Percentiles rank a stretch among this genome's conserved stretches.
Conservation (phyloP, 2,329 filamentous ascomycete genomes). For the Alternaria ventricosa region DNA sequence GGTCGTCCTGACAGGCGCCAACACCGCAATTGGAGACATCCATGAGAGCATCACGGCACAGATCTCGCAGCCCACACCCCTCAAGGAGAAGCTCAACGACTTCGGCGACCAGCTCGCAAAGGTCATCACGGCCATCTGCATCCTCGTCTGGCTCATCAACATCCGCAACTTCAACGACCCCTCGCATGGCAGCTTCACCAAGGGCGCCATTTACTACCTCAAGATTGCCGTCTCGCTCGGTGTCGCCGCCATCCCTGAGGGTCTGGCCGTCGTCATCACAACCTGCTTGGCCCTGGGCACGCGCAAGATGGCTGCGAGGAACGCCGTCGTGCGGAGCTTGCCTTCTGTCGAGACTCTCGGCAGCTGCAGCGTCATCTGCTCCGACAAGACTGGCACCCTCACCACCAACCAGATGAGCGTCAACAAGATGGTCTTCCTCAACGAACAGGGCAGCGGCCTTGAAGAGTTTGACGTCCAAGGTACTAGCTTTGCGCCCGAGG, state of each 20-base stretch:
- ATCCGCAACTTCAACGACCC: conserved; percentile 96
- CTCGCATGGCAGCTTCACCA: conserved; percentile 89
- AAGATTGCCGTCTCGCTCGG: conserved; percentile 99
- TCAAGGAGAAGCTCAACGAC: conserved; percentile 99
- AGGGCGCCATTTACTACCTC: conserved; percentile 98
- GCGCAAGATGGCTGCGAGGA: conserved; percentile 98
- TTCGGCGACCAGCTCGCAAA: conserved; percentile 96
- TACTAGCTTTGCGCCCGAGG: conserved; percentile 87
- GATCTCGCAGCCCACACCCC: conserved; percentile 93
- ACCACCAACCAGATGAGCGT: conserved; percentile 99
- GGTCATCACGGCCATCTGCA: conserved; percentile 96
- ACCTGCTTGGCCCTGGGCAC: conserved; percentile 96
- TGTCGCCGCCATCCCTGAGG: conserved; percentile 96
- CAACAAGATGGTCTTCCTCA: conserved; percentile 86
- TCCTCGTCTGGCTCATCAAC: conserved; percentile 98
- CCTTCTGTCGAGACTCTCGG: conserved; percentile 97
- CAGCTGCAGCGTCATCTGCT: conserved; percentile 99
- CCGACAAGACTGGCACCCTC: conserved; percentile 97
- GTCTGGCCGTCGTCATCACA: conserved; percentile 97
- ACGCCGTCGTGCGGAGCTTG: conserved; percentile 93
- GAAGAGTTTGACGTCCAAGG: conserved; percentile 91
- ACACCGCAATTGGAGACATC: conserved; percentile 96
- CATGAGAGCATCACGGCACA: conserved; percentile 98
- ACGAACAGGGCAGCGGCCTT: conserved; percentile 72
- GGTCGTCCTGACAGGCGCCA: conserved; percentile 86